phyloP scores from a whole-genome alignment of 495 filamentous ascomycete genomes.

The Penicillium fimorum region DNA sequence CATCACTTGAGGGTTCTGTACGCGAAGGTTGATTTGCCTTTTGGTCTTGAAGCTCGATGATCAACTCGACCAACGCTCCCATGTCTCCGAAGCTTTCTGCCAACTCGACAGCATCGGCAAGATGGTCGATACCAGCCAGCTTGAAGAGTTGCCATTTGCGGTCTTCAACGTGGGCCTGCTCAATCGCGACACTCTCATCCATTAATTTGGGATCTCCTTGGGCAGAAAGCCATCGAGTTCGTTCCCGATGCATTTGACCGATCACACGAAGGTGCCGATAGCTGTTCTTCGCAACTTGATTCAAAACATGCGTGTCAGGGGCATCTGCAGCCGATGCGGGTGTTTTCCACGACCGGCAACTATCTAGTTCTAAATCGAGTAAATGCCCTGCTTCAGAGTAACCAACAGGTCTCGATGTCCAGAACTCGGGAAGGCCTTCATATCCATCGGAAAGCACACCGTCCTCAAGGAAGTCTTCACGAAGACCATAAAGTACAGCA shows the following conservation, averaged over 20 bases:
- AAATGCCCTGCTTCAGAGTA: constrained; percentile 52
- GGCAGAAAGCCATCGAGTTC: constrained; percentile 57
- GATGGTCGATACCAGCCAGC: constrained; percentile 66
- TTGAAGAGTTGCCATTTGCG: constrained; percentile 58
- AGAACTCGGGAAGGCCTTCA: constrained; percentile 68
- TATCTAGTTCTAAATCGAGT: constrained; percentile 46
- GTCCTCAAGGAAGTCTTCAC: constrained; percentile 59
- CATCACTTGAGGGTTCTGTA: constrained; percentile 12
- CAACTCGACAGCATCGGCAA: constrained; percentile 65
- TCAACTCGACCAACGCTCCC: constrained; percentile 63
- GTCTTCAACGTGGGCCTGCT: constrained; percentile 49
- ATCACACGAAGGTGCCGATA: constrained; percentile 55
- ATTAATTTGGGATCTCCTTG: constrained; percentile 46
- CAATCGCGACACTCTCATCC: constrained; percentile 47
- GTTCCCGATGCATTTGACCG: constrained; percentile 61
- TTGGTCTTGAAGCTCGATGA: constrained; percentile 49
- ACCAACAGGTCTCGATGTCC: constrained; percentile 61
- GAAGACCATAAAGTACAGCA: constrained; percentile 66
- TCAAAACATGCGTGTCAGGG: constrained; percentile 35
- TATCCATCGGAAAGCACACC: constrained; percentile 63
- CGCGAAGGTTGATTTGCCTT: constrained; percentile 23
- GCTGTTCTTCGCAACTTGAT: constrained; percentile 52
- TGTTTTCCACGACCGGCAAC: constrained; percentile 42
- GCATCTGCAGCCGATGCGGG: constrained; percentile 30
- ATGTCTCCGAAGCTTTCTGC: constrained; percentile 74